Conservation (phyloP, 2,329 filamentous ascomycete genomes). For the Akanthomyces uredinophilus region DNA sequence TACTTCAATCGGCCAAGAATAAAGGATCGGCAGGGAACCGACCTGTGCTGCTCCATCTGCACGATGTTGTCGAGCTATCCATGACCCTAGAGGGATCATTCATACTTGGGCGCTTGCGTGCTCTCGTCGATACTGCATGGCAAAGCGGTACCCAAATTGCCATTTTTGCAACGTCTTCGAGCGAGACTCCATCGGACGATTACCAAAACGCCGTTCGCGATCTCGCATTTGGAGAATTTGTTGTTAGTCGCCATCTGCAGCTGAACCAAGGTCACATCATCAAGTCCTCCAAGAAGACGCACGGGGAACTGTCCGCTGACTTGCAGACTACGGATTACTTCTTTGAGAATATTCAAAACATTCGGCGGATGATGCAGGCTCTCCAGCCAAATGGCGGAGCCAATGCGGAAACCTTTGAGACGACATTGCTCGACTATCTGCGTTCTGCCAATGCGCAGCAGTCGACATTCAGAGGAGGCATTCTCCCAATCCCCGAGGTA, state of each 20-base stretch:
- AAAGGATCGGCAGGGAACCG: slow-evolving; percentile 30
- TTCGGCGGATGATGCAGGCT: slow-evolving; percentile 41
- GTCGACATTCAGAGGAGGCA: slow-evolving; percentile 29
- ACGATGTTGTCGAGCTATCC: slow-evolving; percentile 75
- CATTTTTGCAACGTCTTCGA: slow-evolving; percentile 72
- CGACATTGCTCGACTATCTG: slow-evolving; percentile 15
- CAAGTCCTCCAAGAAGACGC: slow-evolving; percentile 1
- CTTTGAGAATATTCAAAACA: slow-evolving; percentile 42
- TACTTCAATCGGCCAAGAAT: slow-evolving; percentile 45
- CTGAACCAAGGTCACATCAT: slow-evolving; percentile 23
- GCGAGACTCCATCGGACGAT: slow-evolving; percentile 42
- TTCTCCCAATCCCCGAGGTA: slow-evolving; percentile 35
- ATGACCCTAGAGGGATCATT: slow-evolving; percentile 62
- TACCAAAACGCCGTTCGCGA: slow-evolving; percentile 36
- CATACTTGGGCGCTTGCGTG: slow-evolving; percentile 65
- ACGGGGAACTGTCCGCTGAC: slow-evolving; percentile 13
- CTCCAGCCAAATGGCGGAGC: slow-evolving; percentile 24
- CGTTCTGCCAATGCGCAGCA: slow-evolving; percentile 23
- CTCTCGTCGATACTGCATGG: slow-evolving; percentile 67
- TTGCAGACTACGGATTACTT: slow-evolving; percentile 36
- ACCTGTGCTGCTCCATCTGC: slow-evolving; percentile 68
- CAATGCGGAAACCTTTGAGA: background rate
- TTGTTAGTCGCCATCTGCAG: slow-evolving; percentile 32
- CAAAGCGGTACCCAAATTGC: slow-evolving; percentile 66
- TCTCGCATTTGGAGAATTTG: slow-evolving; percentile 37